Percentiles rank a stretch among this genome's conserved stretches.
phyloP scores from a whole-genome alignment of 768 basidiomycete genomes.

The Paxillus rubicundulus region DNA sequence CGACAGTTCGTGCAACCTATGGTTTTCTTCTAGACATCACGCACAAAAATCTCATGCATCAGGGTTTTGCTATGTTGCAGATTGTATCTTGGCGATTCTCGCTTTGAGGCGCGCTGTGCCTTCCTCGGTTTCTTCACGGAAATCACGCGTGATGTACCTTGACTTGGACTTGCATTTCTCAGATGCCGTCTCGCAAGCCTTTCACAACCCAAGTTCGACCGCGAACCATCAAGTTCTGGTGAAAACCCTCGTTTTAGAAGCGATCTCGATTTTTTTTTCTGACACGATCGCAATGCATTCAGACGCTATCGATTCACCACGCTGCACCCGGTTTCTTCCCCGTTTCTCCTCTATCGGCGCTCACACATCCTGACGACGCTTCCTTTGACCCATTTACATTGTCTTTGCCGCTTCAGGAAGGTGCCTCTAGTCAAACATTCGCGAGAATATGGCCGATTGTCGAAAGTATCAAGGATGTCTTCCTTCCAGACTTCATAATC shows the following conservation, averaged over 20 bases:
- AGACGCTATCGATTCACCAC: conserved; percentile 87
- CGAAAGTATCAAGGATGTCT: conserved; percentile 56
- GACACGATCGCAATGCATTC: background rate
- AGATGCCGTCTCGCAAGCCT: conserved; percentile 83
- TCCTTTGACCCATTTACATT: conserved; percentile 61
- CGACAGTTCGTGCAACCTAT: background rate
- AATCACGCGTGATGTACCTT: conserved; percentile 79
- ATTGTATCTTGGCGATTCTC: conserved; percentile 80
- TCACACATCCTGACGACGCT: conserved; percentile 40
- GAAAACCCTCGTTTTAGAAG: conserved; percentile 5
- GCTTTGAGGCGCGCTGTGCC: conserved; percentile 49
- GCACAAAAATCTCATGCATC: conserved; percentile 74
- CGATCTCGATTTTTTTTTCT: background rate
- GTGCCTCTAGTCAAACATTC: conserved; percentile 66
- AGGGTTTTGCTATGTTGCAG: conserved; percentile 94
- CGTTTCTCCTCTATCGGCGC: conserved; percentile 44
- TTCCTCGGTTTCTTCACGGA: conserved; percentile 24
- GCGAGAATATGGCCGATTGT: conserved; percentile 61
- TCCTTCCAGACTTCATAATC: conserved; percentile 74
- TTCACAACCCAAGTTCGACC: conserved; percentile 42
- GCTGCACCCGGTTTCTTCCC: conserved; percentile 85
- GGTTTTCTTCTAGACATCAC: conserved; percentile 60
- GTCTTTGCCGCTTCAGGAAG: conserved; percentile 75
- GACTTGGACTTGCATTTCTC: conserved; percentile 93
- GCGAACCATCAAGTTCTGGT: conserved; percentile 48